Conservation (phyloP, 2,329 filamentous ascomycete species). For the Xylariaceae sp. region DNA sequence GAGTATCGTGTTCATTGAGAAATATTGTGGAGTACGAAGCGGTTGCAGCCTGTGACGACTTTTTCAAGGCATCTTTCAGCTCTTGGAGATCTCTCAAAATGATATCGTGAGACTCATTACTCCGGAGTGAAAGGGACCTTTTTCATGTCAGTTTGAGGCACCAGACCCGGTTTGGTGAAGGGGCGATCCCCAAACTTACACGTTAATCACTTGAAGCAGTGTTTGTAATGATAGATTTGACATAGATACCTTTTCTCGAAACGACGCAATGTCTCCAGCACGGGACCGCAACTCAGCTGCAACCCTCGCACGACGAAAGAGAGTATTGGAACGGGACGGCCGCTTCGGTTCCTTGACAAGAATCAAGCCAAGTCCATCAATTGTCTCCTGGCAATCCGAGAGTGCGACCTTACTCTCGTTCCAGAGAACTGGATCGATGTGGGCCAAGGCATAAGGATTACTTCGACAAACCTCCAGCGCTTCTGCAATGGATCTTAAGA, state of each 20-base stretch:
- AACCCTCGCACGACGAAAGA: constrained; percentile 15
- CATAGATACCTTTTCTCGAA: constrained; percentile 21
- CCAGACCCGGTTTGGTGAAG: background rate
- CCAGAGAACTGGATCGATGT: constrained; percentile 19
- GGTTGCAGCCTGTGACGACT: constrained; percentile 17
- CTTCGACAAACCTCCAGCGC: constrained; percentile 16
- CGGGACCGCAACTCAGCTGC: constrained; percentile 17
- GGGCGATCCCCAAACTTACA: constrained; percentile 6
- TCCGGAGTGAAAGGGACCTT: constrained; percentile 17
- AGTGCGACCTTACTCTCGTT: constrained; percentile 19
- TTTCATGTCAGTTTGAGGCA: background rate
- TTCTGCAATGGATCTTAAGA: constrained; percentile 14
- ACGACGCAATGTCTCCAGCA: constrained; percentile 16
- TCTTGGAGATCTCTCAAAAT: constrained; percentile 17
- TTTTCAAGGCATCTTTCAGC: constrained; percentile 18
- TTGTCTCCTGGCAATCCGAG: constrained; percentile 15
- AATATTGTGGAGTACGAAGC: constrained; percentile 16
- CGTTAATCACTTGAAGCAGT: constrained; percentile 18
- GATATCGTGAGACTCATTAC: constrained; percentile 16
- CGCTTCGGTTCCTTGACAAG: constrained; percentile 14
- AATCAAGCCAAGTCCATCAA: constrained; percentile 10
- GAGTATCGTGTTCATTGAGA: constrained; percentile 14
- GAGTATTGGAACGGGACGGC: constrained; percentile 13
- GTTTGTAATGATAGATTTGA: constrained; percentile 18
- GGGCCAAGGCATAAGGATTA: constrained; percentile 13